phyloP scores from a whole-genome alignment of 345 rosid genomes.

The Cardamine occulta region DNA sequence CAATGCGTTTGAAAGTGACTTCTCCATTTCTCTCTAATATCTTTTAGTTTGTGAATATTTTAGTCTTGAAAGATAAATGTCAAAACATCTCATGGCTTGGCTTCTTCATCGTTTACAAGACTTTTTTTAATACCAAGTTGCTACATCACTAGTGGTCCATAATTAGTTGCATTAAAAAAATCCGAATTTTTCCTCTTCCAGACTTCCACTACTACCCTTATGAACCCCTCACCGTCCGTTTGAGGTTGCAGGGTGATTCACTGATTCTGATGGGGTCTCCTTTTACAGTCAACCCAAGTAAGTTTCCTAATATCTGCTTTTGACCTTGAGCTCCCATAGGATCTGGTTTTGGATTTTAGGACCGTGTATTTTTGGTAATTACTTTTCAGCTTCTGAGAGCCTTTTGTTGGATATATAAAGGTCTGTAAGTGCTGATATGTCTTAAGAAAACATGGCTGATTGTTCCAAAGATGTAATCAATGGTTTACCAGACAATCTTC shows the following conservation, averaged over 20 bases:
- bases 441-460: constrained; percentile 22
- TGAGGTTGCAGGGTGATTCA: neutral
- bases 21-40: neutral
- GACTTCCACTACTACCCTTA: neutral
- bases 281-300: constrained; percentile 10
- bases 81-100: too few relatives aligned
- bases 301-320: constrained; percentile 14
- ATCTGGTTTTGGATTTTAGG: constrained; percentile 29
- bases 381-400: constrained; percentile 12
- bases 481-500: constrained; percentile 36
- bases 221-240: neutral
- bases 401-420: constrained; percentile 26
- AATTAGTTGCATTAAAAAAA: neutral
- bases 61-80: neutral
- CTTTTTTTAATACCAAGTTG: constrained; percentile 5
- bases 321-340: constrained; percentile 18
- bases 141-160: constrained; percentile 1
- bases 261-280: constrained; percentile 5
- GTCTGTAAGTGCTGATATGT: constrained; percentile 16
- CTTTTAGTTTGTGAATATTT: neutral
- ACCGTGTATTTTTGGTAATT: neutral
- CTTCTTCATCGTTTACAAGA: neutral
- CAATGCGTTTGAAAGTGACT: constrained; percentile 12
- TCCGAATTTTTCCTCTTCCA: neutral
- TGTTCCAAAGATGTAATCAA: constrained; percentile 25